Percentiles rank a stretch among this genome's conserved stretches.
These are phyloP conservation scores for Penicillium sp. DNA, from an alignment of 2,329 filamentous ascomycete species.

Conservation along the genomic window DNA sequence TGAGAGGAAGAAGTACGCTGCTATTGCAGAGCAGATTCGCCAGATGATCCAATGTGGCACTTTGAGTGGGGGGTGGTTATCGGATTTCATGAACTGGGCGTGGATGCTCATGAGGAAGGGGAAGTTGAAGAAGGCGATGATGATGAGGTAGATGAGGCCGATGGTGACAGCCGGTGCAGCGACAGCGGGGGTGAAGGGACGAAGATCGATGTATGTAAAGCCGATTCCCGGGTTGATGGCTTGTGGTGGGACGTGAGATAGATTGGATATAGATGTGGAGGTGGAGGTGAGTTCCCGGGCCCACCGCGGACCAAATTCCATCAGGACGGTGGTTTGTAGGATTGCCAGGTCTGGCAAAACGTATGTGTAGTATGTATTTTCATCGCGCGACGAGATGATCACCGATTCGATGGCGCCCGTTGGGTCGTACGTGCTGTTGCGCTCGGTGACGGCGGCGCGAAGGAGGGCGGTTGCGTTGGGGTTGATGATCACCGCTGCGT, in stretches of 20 bases:
- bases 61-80: constrained; percentile 60
- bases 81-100: constrained; percentile 58
- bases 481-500: constrained; percentile 66
- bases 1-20: constrained; percentile 65
- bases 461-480: constrained; percentile 65
- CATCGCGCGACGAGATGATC: constrained; percentile 60
- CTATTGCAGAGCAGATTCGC: constrained; percentile 60
- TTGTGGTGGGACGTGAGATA: constrained; percentile 53
- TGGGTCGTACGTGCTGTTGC: constrained; percentile 65
- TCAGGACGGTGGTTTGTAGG: constrained; percentile 53
- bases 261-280: constrained; percentile 39
- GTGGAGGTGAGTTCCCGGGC: constrained; percentile 36
- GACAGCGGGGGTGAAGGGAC: constrained; percentile 61
- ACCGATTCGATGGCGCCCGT: constrained; percentile 62
- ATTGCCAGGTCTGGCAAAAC: constrained; percentile 56
- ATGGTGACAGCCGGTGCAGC: constrained; percentile 64
- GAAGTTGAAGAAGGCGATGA: constrained; percentile 69
- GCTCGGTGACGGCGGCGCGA: constrained; percentile 57
- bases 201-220: constrained; percentile 61
- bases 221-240: constrained; percentile 61
- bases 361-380: constrained; percentile 58
- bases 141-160: constrained; percentile 69
- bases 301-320: constrained; percentile 54
- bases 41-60: constrained; percentile 63
- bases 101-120: constrained; percentile 68